Base-by-base conservation (phyloP, 2,329 filamentous ascomycete species). In the Beauveria scarabaeidicola region DNA sequence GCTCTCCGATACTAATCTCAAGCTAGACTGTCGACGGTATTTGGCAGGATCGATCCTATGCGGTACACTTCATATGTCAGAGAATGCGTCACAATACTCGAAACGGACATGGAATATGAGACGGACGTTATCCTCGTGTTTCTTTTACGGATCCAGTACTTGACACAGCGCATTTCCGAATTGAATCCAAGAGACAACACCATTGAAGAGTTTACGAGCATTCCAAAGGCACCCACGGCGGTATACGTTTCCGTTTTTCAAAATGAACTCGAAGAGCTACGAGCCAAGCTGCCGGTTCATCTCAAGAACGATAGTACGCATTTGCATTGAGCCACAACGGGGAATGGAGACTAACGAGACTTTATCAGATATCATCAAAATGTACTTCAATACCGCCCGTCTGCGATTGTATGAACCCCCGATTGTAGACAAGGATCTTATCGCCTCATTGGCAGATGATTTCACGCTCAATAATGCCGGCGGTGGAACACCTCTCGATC, bases 1-100 rank as follows among this genome's bases (percentile, higher is more conserved):
- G 17, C 29, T 15, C 11, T 10, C 3, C 15, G 4, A 13, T 8
- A 32, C 59, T 56, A 6, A 53, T 15, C 9, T 19, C 5, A 21
- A 41, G n/a, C 19, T n/a, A 78, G 77, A 0, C 68, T 78, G 29
- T 70, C 76, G 0, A 67, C 77, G 2, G 73, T 73, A 1, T 75
- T 79, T 63, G 67, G 76, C 53, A 72, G 75, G 63, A 72, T 77
- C 5, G 77, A 82, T 15, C 70, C 79, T 0, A 73, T 81, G 69
- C 75, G 72, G n/a, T 84, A 78, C 55, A 79, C 79, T 0, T 70
- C 72, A 5, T 83, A 84, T 58, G 72, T 81, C 1, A 75, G 81
- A 11, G 75, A 79, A 56, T 83, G 81, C 54, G 66, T 82, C 5
- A 69, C 68, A 3, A 71, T 78, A 3, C 67, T 85, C 0, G 73